Conservation (phyloP, 345 rosid genomes). For the Kernera saxatilis region DNA sequence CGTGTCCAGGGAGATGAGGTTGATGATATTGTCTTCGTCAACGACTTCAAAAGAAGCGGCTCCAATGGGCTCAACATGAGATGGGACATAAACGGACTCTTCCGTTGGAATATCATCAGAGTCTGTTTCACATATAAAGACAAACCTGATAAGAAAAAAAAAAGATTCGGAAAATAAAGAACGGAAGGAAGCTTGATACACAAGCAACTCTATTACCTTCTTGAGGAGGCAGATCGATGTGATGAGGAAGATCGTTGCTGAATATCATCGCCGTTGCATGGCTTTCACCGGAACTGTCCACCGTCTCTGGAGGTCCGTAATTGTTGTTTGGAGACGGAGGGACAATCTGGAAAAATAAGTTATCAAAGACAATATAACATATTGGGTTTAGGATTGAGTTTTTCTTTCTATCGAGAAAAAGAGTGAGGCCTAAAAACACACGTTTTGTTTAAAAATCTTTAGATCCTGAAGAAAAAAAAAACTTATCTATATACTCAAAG, state of each 20-base stretch:
- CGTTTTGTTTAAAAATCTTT: no score
- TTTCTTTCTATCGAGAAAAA: not conserved
- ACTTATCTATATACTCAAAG: no score
- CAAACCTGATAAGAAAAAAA: not conserved
- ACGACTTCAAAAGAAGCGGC: not conserved
- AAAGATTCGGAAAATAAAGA: not conserved
- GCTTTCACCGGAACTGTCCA: not conserved
- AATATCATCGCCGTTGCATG: not conserved
- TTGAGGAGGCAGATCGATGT: not conserved
- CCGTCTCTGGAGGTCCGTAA: not conserved
- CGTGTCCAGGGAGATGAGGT: not conserved
- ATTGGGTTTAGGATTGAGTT: not conserved
- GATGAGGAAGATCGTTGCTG: not conserved
- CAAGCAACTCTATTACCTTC: not conserved
- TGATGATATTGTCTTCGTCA: not conserved
- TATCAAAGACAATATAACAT: not conserved
- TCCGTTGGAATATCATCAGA: not conserved
- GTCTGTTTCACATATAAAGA: not conserved
- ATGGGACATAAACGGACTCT: not conserved
- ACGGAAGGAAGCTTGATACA: not conserved
- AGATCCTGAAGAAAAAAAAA: not conserved
- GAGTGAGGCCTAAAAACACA: no score
- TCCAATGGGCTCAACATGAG: conserved; percentile 8
- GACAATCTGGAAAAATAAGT: not conserved
- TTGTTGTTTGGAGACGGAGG: not conserved